phyloP scores from a whole-genome alignment of 2,329 filamentous ascomycete species.

The Orbilia oligospora region DNA sequence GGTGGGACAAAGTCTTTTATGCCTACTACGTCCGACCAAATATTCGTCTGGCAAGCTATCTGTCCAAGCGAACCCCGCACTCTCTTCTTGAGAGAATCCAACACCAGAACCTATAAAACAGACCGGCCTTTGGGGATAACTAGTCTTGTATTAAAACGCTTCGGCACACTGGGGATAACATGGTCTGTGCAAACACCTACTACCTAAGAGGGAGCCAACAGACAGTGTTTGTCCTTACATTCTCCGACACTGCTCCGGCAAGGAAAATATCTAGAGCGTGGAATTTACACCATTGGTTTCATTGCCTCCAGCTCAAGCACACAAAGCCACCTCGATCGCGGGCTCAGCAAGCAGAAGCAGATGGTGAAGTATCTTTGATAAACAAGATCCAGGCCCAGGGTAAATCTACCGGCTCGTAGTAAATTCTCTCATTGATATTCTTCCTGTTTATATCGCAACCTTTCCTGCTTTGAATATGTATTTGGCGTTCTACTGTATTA shows the following conservation, averaged over 20 bases:
- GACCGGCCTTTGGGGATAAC: too few species aligned
- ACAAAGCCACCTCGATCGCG: background rate
- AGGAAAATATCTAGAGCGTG: background rate
- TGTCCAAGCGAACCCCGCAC: background rate
- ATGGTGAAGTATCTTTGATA: background rate
- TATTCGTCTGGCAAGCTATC: background rate
- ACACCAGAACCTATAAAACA: background rate
- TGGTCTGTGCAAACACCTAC: background rate
- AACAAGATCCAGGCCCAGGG: background rate
- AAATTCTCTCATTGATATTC: background rate
- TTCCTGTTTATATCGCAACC: background rate
- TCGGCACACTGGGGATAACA: background rate
- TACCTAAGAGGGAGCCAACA: background rate
- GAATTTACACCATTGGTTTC: conserved; percentile 18
- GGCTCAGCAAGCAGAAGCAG: background rate
- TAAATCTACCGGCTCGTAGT: background rate
- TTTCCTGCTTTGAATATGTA: background rate
- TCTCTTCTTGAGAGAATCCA: conserved; percentile 1
- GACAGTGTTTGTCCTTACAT: background rate
- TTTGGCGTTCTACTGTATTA: background rate
- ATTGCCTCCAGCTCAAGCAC: background rate
- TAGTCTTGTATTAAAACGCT: too few species aligned
- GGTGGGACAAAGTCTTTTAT: background rate
- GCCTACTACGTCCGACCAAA: background rate
- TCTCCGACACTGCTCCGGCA: background rate